These are phyloP conservation scores for Wickerhamomyces ciferrii DNA, from an alignment of 805 yeast species.

Conservation along the genomic window DNA sequence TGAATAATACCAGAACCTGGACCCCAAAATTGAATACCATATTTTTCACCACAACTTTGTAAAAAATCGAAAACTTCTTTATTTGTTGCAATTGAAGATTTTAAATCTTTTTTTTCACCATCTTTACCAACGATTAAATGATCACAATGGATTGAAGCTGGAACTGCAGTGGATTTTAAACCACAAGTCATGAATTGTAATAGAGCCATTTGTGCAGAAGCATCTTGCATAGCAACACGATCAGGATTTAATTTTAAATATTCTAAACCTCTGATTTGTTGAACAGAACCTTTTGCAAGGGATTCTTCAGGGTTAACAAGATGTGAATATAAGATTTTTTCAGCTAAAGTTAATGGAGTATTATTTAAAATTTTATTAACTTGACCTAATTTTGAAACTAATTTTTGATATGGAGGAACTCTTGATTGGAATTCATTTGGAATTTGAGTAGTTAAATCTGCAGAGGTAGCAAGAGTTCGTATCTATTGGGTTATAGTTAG, in stretches of 20 bases:
- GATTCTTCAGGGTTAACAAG: constrained; percentile 82
- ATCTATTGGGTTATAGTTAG: background rate
- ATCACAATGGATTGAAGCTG: constrained; percentile 96
- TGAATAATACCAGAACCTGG: constrained; percentile 99
- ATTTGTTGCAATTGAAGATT: constrained; percentile 76
- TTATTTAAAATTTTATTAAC: constrained; percentile 65
- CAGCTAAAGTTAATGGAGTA: constrained; percentile 86
- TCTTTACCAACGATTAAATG: constrained; percentile 96
- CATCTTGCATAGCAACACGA: constrained; percentile 99
- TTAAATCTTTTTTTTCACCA: constrained; percentile 83
- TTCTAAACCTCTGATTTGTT: constrained; percentile 74
- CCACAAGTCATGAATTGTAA: constrained; percentile 98
- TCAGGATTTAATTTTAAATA: constrained; percentile 94
- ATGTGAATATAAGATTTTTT: constrained; percentile 91
- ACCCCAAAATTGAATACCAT: constrained; percentile 98
- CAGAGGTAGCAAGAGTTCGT: constrained; percentile 18
- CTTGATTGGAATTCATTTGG: constrained; percentile 63
- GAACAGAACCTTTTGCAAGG: constrained; percentile 47
- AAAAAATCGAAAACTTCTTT: constrained; percentile 94
- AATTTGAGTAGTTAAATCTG: constrained; percentile 17
- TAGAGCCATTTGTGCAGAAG: constrained; percentile 99
- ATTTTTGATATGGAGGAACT: constrained; percentile 84
- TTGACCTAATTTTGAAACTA: constrained; percentile 53
- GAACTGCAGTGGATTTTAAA: constrained; percentile 80
- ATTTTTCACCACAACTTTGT: constrained; percentile 87